Conservation (phyloP, 2,329 filamentous ascomycete species). For the Fusarium pseudonygamai region DNA sequence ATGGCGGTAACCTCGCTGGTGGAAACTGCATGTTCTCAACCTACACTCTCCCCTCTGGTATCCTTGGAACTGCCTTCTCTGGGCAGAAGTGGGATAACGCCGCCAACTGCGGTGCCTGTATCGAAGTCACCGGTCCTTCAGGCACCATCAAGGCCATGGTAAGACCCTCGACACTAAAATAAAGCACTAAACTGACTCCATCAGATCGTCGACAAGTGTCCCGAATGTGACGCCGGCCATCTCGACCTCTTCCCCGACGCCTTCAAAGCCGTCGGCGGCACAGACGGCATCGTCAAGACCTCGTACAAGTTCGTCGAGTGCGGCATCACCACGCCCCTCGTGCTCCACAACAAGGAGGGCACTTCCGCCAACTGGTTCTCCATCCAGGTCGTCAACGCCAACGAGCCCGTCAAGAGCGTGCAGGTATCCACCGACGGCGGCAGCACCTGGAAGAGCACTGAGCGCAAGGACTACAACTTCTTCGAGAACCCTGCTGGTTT, state of each 20-base stretch:
- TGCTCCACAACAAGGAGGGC: conserved; percentile 57
- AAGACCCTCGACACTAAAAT: too few relatives aligned
- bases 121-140: conserved; percentile 65
- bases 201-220: conserved; percentile 58
- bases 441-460: conserved; percentile 65
- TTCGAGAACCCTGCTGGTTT: conserved; percentile 69
- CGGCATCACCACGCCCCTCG: conserved; percentile 53
- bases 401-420: conserved; percentile 63
- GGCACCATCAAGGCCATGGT: conserved; percentile 70
- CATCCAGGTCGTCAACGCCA: conserved; percentile 70
- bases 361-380: conserved; percentile 54
- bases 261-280: conserved; percentile 50
- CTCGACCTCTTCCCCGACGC: conserved; percentile 58
- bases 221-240: conserved; percentile 52
- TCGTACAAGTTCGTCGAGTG: conserved; percentile 52
- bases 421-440: conserved; percentile 71
- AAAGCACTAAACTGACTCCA: not conserved
- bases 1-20: conserved; percentile 65
- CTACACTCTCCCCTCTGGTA: conserved; percentile 67
- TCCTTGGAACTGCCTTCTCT: conserved; percentile 71
- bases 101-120: conserved; percentile 68
- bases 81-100: conserved; percentile 65
- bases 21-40: conserved; percentile 71
- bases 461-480: conserved; percentile 66
- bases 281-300: conserved; percentile 50